These are phyloP conservation scores for Candida nitratophila DNA, from an alignment of 805 yeast genomes.

Conservation along the genomic window DNA sequence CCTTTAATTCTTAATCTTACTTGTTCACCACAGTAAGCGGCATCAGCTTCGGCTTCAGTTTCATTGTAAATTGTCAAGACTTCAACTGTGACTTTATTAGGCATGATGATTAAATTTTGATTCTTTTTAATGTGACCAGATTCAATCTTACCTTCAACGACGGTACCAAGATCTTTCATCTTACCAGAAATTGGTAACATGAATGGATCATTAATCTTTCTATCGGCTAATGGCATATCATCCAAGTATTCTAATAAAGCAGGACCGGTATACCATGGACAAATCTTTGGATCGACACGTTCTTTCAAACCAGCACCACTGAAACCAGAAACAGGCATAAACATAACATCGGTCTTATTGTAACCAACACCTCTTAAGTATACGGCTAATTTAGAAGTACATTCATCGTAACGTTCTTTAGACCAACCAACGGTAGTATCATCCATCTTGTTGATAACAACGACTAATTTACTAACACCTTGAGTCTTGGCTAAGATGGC, in stretches of 20 bases:
- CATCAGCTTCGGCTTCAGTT: conserved; percentile 87
- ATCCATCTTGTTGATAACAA: conserved; percentile 97
- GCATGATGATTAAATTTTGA: conserved; percentile 77
- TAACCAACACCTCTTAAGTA: conserved; percentile 90
- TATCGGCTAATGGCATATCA: conserved; percentile 68
- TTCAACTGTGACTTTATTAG: conserved; percentile 79
- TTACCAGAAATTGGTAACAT: conserved; percentile 94
- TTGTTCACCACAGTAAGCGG: conserved; percentile 95
- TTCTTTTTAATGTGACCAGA: conserved; percentile 88
- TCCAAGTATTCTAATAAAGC: conserved; percentile 87
- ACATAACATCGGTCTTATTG: conserved; percentile 75
- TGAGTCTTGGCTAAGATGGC: conserved; percentile 96
- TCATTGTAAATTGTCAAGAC: conserved; percentile 86
- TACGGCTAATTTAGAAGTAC: conserved; percentile 70
- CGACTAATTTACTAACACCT: conserved; percentile 91
- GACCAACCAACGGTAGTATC: conserved; percentile 97
- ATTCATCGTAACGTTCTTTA: conserved; percentile 91
- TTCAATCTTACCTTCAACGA: conserved; percentile 97
- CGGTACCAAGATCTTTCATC: conserved; percentile 95
- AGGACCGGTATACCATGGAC: conserved; percentile 96
- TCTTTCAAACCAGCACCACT: conserved; percentile 97
- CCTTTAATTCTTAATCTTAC: conserved; percentile 90
- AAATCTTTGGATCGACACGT: conserved; percentile 57
- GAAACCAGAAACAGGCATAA: conserved; percentile 97
- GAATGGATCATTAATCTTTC: conserved; percentile 90